These are phyloP conservation scores for Phytophthora citrophthora DNA, from an alignment of 352 stramenopile genomes.

Conservation along the genomic window DNA sequence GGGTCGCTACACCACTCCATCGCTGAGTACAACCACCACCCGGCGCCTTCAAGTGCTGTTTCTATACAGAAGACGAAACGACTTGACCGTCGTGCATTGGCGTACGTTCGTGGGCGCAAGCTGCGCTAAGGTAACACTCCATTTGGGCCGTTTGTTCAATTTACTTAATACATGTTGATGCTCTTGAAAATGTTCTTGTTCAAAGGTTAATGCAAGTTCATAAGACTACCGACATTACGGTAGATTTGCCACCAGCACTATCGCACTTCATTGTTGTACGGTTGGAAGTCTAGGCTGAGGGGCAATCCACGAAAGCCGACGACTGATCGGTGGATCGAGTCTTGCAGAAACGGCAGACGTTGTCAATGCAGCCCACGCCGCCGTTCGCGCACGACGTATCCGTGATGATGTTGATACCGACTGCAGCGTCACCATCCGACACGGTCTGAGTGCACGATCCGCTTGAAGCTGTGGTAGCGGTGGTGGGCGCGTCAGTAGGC, in stretches of 20 bases:
- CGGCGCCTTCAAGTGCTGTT: constrained; percentile 54
- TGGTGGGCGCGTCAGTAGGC: background rate
- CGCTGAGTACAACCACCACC: constrained; percentile 78
- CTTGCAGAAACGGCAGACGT: constrained; percentile 35
- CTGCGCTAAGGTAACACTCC: constrained; percentile 45
- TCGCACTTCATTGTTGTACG: background rate
- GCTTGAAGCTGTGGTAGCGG: background rate
- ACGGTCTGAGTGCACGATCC: constrained; percentile 24
- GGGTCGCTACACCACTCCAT: constrained; percentile 75
- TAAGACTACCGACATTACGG: background rate
- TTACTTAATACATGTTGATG: background rate
- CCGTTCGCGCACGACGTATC: constrained; percentile 31
- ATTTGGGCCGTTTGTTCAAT: background rate
- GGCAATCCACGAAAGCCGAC: constrained; percentile 13
- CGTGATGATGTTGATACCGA: constrained; percentile 36
- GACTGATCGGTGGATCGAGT: constrained; percentile 7
- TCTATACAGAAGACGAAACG: constrained; percentile 85
- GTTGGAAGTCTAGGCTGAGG: constrained; percentile 5
- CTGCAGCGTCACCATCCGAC: constrained; percentile 27
- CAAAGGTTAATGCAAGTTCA: background rate
- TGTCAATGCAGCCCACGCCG: constrained; percentile 29
- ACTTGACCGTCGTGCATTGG: constrained; percentile 75
- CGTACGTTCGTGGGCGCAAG: constrained; percentile 77
- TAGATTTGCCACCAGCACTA: background rate
- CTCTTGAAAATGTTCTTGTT: background rate